A percentile compares a stretch with the other conserved stretches of the same genome.
Evolutionary conservation across 1,284 basidiomycete species (phyloP).

Genomic region (Mycosarcoma mackinlayi): DNA sequence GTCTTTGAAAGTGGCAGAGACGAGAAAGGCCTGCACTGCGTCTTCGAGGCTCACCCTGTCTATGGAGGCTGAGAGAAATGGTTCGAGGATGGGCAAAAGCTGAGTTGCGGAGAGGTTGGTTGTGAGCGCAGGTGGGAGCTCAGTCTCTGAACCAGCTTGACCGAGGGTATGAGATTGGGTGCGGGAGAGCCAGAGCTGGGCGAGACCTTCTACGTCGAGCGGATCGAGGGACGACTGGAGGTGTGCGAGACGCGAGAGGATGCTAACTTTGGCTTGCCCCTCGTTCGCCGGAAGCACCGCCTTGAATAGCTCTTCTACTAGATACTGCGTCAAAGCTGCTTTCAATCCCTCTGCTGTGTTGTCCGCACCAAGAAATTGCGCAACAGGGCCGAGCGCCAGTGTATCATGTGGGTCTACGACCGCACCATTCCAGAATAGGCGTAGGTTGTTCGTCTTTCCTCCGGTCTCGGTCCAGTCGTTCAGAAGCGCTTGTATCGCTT

Average conservation of each 20-base stretch:
- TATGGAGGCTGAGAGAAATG: background rate
- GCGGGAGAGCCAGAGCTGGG: slow-evolving; percentile 29
- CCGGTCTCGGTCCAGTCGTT: slow-evolving; percentile 22
- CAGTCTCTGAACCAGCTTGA: background rate
- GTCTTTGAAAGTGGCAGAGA: slow-evolving; percentile 95
- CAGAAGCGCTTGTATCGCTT: slow-evolving; percentile 31
- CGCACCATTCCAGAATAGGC: slow-evolving; percentile 45
- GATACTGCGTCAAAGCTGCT: background rate
- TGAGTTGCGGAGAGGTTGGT: slow-evolving; percentile 8
- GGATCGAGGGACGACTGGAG: slow-evolving; percentile 83
- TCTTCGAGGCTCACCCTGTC: slow-evolving; percentile 7
- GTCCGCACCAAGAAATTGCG: slow-evolving; percentile 8
- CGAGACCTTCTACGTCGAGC: slow-evolving; percentile 83
- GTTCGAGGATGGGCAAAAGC: slow-evolving; percentile 6
- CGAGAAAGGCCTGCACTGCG: slow-evolving; percentile 73
- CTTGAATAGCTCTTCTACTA: slow-evolving; percentile 21
- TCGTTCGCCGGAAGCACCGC: background rate
- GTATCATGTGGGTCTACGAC: slow-evolving; percentile 19
- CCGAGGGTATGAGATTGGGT: slow-evolving; percentile 31
- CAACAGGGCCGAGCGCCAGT: background rate
- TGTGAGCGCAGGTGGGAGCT: slow-evolving; percentile 6
- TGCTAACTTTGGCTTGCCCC: background rate
- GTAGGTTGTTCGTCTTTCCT: slow-evolving; percentile 39
- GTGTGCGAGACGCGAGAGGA: slow-evolving; percentile 74
- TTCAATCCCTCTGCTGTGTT: background rate